Evolutionary conservation across 2,329 filamentous ascomycete species (phyloP).

Genomic region (Erysiphe pulchra): DNA sequence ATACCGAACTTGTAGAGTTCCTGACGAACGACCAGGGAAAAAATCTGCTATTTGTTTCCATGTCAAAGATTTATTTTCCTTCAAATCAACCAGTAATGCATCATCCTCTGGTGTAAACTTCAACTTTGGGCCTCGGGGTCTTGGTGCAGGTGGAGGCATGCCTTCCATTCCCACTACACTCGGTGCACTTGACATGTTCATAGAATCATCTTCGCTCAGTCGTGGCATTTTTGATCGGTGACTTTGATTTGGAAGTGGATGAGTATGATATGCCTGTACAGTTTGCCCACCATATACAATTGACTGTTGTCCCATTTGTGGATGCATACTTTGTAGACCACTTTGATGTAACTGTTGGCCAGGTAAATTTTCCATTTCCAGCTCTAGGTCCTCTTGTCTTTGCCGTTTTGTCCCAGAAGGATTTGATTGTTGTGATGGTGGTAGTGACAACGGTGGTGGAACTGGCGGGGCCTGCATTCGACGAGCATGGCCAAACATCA

Average conservation of each 20-base stretch:
- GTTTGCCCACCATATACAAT: slow-evolving; percentile 19
- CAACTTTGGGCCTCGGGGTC: slow-evolving; percentile 66
- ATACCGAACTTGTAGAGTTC: slow-evolving; percentile 78
- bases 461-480: slow-evolving; percentile 26
- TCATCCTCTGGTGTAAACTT: slow-evolving; percentile 91
- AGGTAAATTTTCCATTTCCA: slow-evolving; percentile 20
- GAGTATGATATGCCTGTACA: slow-evolving; percentile 35
- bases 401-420: slow-evolving; percentile 20
- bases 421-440: slow-evolving; percentile 5
- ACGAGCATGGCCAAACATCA: slow-evolving; percentile 21
- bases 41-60: slow-evolving; percentile 98
- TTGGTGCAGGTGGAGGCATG: slow-evolving; percentile 61
- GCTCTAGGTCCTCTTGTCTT: slow-evolving; percentile 29
- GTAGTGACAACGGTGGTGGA: slow-evolving; percentile 14
- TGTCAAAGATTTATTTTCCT: slow-evolving; percentile 81
- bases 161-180: slow-evolving; percentile 67
- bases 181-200: slow-evolving; percentile 29
- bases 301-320: slow-evolving; percentile 29
- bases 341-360: slow-evolving; percentile 15
- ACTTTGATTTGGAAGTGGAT: slow-evolving; percentile 50
- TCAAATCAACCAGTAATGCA: slow-evolving; percentile 62
- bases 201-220: slow-evolving; percentile 22
- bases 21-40: slow-evolving; percentile 73
- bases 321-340: slow-evolving; percentile 19
- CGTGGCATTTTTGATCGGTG: slow-evolving; percentile 43